Evolutionary conservation across 169 alveolate species (phyloP), one percentile per base, ranked within the genome.

Genomic region (Perkinsus olseni): DNA sequence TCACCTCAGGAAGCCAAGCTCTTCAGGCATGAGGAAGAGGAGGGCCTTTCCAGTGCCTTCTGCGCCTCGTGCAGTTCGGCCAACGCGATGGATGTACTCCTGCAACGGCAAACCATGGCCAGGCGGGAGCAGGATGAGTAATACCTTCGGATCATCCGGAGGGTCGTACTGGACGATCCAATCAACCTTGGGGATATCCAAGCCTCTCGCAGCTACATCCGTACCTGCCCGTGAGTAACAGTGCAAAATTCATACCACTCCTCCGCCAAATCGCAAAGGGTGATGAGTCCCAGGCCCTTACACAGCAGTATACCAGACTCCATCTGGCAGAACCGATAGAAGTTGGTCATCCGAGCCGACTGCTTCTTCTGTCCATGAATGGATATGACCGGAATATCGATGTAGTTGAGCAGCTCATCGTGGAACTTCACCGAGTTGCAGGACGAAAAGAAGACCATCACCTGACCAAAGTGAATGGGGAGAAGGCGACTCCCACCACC

Each of bases 161-260:
- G 99, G 99, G 94, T 99, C 99, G 94, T 97, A 98, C 96, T 99
- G 99, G 90, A 99, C 98, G 92, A 99, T 99, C 99, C 99, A 99
- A 95, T 99, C 99, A 51, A 99, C 99, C 95, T 98, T 97, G 51
- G 99, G 99, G 37, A 99, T 98, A 95, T 99, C 99, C 39, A 99
- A 96, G 38, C 99, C 99, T 95, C 99, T 98, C 11, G 99, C 99
- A 24, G 99, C 99, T 24, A 99, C 99, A 97, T 99, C 99, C 74
- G 99, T 99, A 28, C 74, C 48, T 74, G 50, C 50, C 11, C 50
- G 11, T 40, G 11, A 40, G 50, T 11, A 6, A 3, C 50, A 3
- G 50, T 21, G 34, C 45, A 21, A 37, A 92, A 21, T 24, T 28
- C 51, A 31, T 39, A 40, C 39, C 38, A 0, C 11, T 40, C 48